Percentiles rank a stretch among this genome's conserved stretches.
Evolutionary conservation across 805 yeast genomes (phyloP).

Genomic region (Cephaloascus fragrans): DNA sequence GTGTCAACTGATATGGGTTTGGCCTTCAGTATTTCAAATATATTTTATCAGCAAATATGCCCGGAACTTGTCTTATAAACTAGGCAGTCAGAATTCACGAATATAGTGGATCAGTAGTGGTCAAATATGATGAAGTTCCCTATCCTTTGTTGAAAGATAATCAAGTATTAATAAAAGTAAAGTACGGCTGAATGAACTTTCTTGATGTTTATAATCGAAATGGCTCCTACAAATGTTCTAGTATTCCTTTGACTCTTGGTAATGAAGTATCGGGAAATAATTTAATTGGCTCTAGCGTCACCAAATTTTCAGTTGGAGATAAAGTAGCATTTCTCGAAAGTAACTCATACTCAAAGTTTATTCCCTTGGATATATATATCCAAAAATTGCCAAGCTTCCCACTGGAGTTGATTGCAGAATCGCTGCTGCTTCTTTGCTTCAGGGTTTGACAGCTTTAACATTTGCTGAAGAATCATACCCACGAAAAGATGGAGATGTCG

Average conservation of each 20-base stretch:
- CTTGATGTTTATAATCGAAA: constrained; percentile 76
- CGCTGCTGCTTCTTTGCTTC: constrained; percentile 55
- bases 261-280: constrained; percentile 66
- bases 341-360: no score
- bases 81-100: no score
- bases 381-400: constrained; percentile 41
- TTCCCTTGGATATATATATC: no score
- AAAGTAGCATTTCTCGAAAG: constrained; percentile 53
- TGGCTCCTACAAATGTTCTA: constrained; percentile 62
- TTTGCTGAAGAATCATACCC: constrained; percentile 56
- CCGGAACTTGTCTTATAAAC: no score
- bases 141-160: no score
- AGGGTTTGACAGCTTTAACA: constrained; percentile 74
- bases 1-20: no score
- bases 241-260: constrained; percentile 58
- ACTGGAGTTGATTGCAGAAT: constrained; percentile 30
- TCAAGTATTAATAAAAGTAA: constrained; percentile 64
- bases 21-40: no score
- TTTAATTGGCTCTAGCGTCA: constrained; percentile 51
- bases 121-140: no score
- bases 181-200: constrained; percentile 71
- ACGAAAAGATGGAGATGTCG: constrained; percentile 59
- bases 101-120: no score
- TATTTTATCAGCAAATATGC: no score
- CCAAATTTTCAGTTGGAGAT: constrained; percentile 55